Conservation (phyloP, 768 basidiomycete species). For the Tricholoma saponaceum region DNA sequence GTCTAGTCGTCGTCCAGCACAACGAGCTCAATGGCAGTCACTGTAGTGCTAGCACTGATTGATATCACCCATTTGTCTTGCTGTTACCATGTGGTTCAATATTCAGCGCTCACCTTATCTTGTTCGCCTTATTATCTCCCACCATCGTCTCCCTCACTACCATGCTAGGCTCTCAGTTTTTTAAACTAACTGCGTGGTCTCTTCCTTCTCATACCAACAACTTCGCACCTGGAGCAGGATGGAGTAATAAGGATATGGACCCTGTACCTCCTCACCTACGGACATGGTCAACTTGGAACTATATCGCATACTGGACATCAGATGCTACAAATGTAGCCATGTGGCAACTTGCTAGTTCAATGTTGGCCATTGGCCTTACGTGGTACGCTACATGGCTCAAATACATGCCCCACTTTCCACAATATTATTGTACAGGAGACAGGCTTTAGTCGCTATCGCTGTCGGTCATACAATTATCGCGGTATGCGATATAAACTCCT, state of each 20-base stretch:
- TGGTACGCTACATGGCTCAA: conserved; percentile 38
- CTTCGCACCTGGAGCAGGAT: conserved; percentile 54
- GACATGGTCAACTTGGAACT: conserved; percentile 70
- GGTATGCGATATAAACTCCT: conserved; percentile 17
- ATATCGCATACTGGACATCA: conserved; percentile 58
- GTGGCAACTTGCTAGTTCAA: conserved; percentile 68
- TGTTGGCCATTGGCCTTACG: conserved; percentile 71
- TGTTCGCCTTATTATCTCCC: background rate
- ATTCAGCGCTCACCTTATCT: background rate
- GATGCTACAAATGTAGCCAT: conserved; percentile 43
- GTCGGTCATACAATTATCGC: conserved; percentile 72
- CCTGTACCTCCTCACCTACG: conserved; percentile 57
- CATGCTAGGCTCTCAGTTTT: conserved; percentile 17
- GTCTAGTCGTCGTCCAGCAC: too few relatives aligned
- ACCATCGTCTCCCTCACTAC: background rate
- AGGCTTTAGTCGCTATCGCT: conserved; percentile 66
- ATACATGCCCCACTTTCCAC: background rate
- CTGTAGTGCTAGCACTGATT: too few relatives aligned
- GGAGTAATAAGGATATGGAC: conserved; percentile 78
- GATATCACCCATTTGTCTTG: background rate
- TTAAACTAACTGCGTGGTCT: conserved; percentile 39
- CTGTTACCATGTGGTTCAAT: background rate
- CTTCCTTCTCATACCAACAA: conserved; percentile 49
- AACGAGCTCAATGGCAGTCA: too few relatives aligned
- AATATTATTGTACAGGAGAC: conserved; percentile 38